Base-by-base conservation (phyloP, 805 yeast genomes). In the Candida cerambycidarum region DNA sequence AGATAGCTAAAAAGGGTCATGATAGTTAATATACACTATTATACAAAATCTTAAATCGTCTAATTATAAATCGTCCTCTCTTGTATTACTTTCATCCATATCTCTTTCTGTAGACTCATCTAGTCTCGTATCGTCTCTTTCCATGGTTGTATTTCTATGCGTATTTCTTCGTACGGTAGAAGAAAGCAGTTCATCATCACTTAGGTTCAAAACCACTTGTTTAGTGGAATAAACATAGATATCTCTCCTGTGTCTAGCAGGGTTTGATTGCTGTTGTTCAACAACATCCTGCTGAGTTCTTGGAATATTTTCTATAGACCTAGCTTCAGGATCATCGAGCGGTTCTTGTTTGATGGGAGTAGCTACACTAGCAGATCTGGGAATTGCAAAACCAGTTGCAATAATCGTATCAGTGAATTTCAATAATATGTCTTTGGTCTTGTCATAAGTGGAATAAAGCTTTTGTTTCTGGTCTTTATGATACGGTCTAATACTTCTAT, bases 1-100 rank as follows among this genome's bases (percentile, higher is more conserved):
- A 65, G 30, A 79, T 83, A 9, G 97, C 98, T 2, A 77, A 71
- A 50, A 79, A 73, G 51, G 96, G 96, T 0, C 95, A 85, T 59
- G 67, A 65, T 6, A 55, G 7, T 5, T 25, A 35, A 17, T 21
- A 19, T 19, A 18, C 36, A 18, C n/a, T 19, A 16, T 21, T 35
- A 35, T 25, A 35, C 28, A 25, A 3, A 15, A 21, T 33, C 6
- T 7, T 10, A 8, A n/a, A 17, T 9, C 12, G n/a, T n/a, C n/a
- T n/a, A n/a, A n/a, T n/a, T n/a, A n/a, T n/a, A n/a, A n/a, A n/a
- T n/a, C n/a, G n/a, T n/a, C n/a, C n/a, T n/a, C n/a, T n/a, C n/a
- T n/a, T n/a, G n/a, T n/a, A n/a, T n/a, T n/a, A n/a, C n/a, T n/a
- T n/a, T n/a, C n/a, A n/a, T n/a, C n/a, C n/a, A n/a, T n/a, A n/a